A percentile compares a stretch with the other conserved stretches of the same genome.
phyloP scores from a whole-genome alignment of 371 early-diverging fungal species.

The Circinella minor region DNA sequence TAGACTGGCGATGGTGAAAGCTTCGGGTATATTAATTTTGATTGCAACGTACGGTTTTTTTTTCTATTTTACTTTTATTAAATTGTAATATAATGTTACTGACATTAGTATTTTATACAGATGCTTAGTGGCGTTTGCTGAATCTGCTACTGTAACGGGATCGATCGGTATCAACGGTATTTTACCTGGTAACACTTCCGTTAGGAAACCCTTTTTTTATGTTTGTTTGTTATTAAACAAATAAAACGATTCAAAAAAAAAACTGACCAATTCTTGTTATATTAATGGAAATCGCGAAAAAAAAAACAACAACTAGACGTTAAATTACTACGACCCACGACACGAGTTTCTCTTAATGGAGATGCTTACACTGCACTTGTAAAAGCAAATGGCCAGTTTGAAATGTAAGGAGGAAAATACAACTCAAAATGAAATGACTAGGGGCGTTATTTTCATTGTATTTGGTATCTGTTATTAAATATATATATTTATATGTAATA shows the following conservation, averaged over 20 bases:
- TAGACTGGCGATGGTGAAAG: neutral
- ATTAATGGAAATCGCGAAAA: no score
- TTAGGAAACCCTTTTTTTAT: no score
- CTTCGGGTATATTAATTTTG: neutral
- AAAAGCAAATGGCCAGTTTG: conserved; percentile 25
- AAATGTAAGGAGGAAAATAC: conserved; percentile 22
- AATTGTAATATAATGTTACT: neutral
- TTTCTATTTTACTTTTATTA: neutral
- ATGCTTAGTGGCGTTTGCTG: neutral
- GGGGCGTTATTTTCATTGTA: no score
- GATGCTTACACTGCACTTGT: conserved; percentile 27
- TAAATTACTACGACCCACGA: conserved; percentile 20
- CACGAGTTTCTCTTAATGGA: conserved; percentile 28
- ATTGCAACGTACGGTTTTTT: conserved; percentile 4
- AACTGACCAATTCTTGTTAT: no score
- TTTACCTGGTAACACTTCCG: conserved; percentile 19
- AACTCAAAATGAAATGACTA: no score
- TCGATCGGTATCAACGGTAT: conserved; percentile 21
- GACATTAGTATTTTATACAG: neutral
- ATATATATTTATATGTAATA: no score
- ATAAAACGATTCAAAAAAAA: no score
- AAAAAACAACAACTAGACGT: conserved; percentile 12
- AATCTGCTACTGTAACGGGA: conserved; percentile 10
- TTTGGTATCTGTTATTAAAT: no score
- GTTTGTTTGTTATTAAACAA: no score